Evolutionary conservation across 108 stramenopile species (phyloP).

Genomic region (Mayamaea pseudoterrestris): DNA sequence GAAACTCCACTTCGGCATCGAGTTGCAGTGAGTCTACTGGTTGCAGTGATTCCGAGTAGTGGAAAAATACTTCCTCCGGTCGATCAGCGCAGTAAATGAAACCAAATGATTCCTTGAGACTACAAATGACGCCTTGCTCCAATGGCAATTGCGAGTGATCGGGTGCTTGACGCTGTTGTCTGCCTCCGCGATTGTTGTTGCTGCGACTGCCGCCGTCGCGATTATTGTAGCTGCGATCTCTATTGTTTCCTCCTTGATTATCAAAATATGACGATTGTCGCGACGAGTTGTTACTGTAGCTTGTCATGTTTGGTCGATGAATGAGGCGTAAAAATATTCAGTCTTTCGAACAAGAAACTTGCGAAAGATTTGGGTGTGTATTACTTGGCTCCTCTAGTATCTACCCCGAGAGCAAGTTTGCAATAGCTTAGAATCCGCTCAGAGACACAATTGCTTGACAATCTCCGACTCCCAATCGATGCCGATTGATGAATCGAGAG

Average conservation of each 20-base stretch:
- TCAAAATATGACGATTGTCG: neutral
- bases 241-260: neutral
- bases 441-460: no score
- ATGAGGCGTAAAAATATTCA: neutral
- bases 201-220: neutral
- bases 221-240: neutral
- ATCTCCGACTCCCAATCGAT: no score
- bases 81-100: slow-evolving; percentile 75
- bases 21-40: slow-evolving; percentile 43
- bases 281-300: neutral
- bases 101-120: slow-evolving; percentile 54
- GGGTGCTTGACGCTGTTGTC: neutral
- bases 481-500: no score
- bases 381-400: neutral
- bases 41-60: slow-evolving; percentile 28
- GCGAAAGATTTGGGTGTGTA: neutral
- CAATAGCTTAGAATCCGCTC: no score
- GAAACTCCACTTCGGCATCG: slow-evolving; percentile 59
- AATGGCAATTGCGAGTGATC: slow-evolving; percentile 18
- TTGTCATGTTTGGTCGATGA: neutral
- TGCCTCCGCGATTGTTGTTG: neutral
- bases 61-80: slow-evolving; percentile 65
- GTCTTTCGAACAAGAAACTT: neutral
- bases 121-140: slow-evolving; percentile 54
- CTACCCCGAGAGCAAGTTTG: no score